These are phyloP conservation scores for Xylaria sp. DNA, from an alignment of 2,329 filamentous ascomycete genomes.

Conservation along the genomic window DNA sequence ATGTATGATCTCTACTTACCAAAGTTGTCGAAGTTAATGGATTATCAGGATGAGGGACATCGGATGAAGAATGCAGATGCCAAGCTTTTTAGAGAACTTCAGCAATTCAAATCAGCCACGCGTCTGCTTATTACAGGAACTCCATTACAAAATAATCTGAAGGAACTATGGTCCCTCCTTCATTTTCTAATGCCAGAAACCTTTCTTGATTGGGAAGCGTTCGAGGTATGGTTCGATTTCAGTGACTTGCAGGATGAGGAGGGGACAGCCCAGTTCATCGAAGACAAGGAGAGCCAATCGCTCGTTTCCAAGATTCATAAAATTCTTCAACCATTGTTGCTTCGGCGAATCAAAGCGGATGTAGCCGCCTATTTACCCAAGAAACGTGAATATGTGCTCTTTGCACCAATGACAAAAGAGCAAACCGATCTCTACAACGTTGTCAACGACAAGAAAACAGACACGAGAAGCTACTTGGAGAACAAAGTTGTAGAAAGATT, in stretches of 20 bases:
- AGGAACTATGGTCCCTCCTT: conserved; percentile 92
- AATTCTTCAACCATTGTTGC: conserved; percentile 88
- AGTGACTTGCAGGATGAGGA: conserved; percentile 87
- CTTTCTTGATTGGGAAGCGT: conserved; percentile 92
- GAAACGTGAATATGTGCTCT: conserved; percentile 95
- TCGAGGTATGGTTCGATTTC: conserved; percentile 97
- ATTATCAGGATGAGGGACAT: conserved; percentile 84
- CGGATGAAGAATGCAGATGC: conserved; percentile 97
- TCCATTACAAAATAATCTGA: conserved; percentile 92
- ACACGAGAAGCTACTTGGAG: conserved; percentile 81
- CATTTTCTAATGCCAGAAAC: conserved; percentile 94
- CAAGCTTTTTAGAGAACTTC: conserved; percentile 86
- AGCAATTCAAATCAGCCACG: conserved; percentile 89
- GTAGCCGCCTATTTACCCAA: conserved; percentile 92
- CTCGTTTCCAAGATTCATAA: conserved; percentile 90
- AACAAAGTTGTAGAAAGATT: conserved; percentile 77
- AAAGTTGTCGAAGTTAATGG: conserved; percentile 33
- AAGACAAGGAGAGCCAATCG: conserved; percentile 79
- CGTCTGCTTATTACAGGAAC: conserved; percentile 94
- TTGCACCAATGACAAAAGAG: conserved; percentile 88
- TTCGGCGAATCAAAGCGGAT: conserved; percentile 90
- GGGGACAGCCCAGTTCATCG: conserved; percentile 80
- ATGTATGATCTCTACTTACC: conserved; percentile 45
- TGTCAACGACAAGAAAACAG: conserved; percentile 65
- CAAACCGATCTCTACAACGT: conserved; percentile 89